Evolutionary conservation across 306 rosid genomes (phyloP), one percentile per base, ranked within the genome.

Genomic region (Vigna nakashimae): DNA sequence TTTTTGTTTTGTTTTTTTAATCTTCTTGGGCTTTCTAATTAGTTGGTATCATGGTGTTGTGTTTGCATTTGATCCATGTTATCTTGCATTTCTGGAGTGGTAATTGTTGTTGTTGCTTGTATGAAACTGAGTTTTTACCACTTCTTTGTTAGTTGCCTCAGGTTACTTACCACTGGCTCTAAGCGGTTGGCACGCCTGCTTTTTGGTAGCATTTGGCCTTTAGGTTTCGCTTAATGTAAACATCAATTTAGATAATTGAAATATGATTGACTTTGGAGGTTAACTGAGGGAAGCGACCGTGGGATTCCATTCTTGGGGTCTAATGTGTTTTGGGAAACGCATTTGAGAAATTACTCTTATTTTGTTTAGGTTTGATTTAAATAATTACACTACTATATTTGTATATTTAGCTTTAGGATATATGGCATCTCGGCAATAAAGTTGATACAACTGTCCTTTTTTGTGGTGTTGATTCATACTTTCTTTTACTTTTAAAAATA

Each of bases 71-170:
- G 68, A 69, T 81, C 69, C 49, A 22, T 60, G 14, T 26, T 76
- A 8, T 26, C 7, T 55, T 18, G 20, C 58, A 28, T 58, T 76
- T 73, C 50, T 46, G 55, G 82, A 65, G 48, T 16, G 51, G 38
- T 57, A 59, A 62, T 51, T 62, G 59, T 60, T 62, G 38, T 59
- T 62, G 59, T 60, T 62, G 60, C 43, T 34, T 58, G 20, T 57
- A 5, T 40, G 9, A 22, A 69, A 43, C 18, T 2, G 46, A 30
- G 28, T 15, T 26, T 45, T 68, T 59, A 49, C 26, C 50, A n/a
- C 24, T 34, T 34, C 24, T 79, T 74, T 51, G 77, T 69, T 66
- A 32, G 77, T 79, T 73, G 55, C n/a, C 8, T 57, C 26, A 13
- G 46, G 43, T 34, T 16, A n/a, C 28, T 34, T 16, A 12, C 30